A percentile compares a stretch with the other conserved stretches of the same genome.
These are phyloP conservation scores for Paramyrothecium sp. DNA, from an alignment of 2,329 filamentous ascomycete species.

Conservation along the genomic window DNA sequence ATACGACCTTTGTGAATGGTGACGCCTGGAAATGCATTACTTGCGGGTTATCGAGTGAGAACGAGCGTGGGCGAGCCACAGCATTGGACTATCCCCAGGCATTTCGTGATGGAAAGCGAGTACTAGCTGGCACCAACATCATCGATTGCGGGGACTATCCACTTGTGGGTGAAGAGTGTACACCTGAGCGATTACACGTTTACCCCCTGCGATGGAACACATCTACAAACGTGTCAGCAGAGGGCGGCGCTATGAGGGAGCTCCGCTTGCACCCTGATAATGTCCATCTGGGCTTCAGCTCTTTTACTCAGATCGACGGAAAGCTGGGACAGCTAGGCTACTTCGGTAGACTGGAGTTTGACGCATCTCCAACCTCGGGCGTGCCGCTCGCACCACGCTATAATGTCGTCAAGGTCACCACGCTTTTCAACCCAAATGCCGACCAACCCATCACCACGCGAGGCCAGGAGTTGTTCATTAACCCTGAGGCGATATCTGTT, in stretches of 20 bases:
- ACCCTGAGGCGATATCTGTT: constrained; percentile 28
- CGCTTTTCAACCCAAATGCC: constrained; percentile 23
- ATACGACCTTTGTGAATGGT: constrained; percentile 37
- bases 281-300: constrained; percentile 39
- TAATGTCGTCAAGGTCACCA: constrained; percentile 37
- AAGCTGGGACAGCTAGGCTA: constrained; percentile 22
- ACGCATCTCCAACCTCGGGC: constrained; percentile 28
- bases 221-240: constrained; percentile 21
- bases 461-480: constrained; percentile 25
- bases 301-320: constrained; percentile 23
- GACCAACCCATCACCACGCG: constrained; percentile 16
- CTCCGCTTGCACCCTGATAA: constrained; percentile 44
- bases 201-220: constrained; percentile 39
- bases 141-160: constrained; percentile 33
- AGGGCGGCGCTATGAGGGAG: constrained; percentile 35
- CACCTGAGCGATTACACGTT: constrained; percentile 31
- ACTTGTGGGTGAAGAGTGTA: constrained; percentile 33
- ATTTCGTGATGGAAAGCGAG: constrained; percentile 36
- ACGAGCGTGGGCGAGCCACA: constrained; percentile 8
- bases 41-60: neutral
- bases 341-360: constrained; percentile 38
- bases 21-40: constrained; percentile 46
- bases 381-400: constrained; percentile 28
- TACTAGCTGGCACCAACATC: constrained; percentile 29
- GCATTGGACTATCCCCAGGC: constrained; percentile 39